Evolutionary conservation across 176 grass and related monocot genomes (phyloP), one percentile per base, ranked within the genome.

Genomic region (Aegilops tauschii): DNA sequence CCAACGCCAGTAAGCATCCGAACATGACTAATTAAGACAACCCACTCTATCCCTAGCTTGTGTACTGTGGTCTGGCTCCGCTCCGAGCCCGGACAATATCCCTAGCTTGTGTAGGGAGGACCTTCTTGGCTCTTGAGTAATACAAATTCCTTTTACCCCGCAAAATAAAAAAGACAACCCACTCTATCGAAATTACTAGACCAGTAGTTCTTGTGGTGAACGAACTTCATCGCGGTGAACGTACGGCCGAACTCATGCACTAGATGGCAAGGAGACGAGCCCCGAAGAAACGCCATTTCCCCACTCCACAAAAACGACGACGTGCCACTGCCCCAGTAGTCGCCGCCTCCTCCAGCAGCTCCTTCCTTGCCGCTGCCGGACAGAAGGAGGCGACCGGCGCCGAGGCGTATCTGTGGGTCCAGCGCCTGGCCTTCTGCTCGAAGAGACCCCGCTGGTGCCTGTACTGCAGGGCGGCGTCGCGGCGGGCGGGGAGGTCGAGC

Each of bases 341-440:
- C 54, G 18, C 54, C 54, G 54, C 54, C 54, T 59, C 54, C 54
- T 59, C 54, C 54, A 20, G 54, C 18, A 21, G 7, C 18, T 34
- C 30, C 65, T 68, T 59, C 54, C 54, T 18, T 21, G 54, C 14
- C 49, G 14, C 49, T 52, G 49, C 12, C 14, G 50, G 80, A 18
- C 13, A 61, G 73, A 59, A 59, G 54, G 12, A 42, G 16, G 31
- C 61, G 16, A 88, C 30, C 3, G 86, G 73, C 62, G 18, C 40
- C 17, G 73, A 88, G 23, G 86, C 28, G 63, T 88, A 62, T 47
- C 18, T 34, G 27, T 13, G 39, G 35, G 86, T 83, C 73, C 64
- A 88, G 0, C 23, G 80, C 72, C 0, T 78, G 8, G 86, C 86
- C 32, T 12, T 10, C 62, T 12, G 5, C 71, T 83, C 80, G 73